Evolutionary conservation across 169 alveolate genomes (phyloP).

Genomic region (Condylostoma magnum): DNA sequence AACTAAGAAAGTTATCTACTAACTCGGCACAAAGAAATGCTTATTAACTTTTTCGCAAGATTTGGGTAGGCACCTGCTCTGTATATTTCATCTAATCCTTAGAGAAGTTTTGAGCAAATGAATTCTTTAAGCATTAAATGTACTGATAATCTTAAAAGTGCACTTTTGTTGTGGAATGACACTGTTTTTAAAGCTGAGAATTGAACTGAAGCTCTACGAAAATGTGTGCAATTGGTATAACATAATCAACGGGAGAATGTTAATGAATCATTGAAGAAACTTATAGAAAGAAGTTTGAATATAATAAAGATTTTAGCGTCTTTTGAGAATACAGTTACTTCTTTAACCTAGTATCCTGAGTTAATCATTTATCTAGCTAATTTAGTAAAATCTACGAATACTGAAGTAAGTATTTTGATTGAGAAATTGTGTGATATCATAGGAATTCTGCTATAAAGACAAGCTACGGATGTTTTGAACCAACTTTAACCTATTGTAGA

Average conservation of each 20-base stretch:
- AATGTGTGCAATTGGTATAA: slow-evolving; percentile 24
- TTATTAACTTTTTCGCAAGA: slow-evolving; percentile 33
- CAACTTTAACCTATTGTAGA: slow-evolving; percentile 25
- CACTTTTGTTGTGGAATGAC: slow-evolving; percentile 21
- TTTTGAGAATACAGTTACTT: background rate
- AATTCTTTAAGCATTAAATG: slow-evolving; percentile 8
- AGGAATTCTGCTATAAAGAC: background rate
- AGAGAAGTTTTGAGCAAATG: slow-evolving; percentile 33
- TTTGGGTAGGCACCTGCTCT: slow-evolving; percentile 34
- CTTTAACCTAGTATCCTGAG: slow-evolving; percentile 20
- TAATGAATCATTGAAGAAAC: slow-evolving; percentile 23
- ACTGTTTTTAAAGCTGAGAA: slow-evolving; percentile 25
- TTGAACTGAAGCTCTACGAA: slow-evolving; percentile 30
- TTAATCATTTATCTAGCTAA: slow-evolving; percentile 7
- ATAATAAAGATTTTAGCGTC: slow-evolving; percentile 20
- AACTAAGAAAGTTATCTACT: slow-evolving; percentile 8
- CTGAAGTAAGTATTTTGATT: background rate
- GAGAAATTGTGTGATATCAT: slow-evolving; percentile 15
- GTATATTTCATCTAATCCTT: slow-evolving; percentile 18
- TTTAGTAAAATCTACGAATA: slow-evolving; percentile 27
- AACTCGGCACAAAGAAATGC: slow-evolving; percentile 29
- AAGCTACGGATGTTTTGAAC: background rate
- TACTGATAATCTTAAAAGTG: slow-evolving; percentile 9
- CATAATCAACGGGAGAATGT: slow-evolving; percentile 19
- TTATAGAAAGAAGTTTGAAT: slow-evolving; percentile 21